These are phyloP conservation scores for Stachybotrys chlorohalonatus DNA, from an alignment of 2,329 filamentous ascomycete genomes.

Conservation along the genomic window DNA sequence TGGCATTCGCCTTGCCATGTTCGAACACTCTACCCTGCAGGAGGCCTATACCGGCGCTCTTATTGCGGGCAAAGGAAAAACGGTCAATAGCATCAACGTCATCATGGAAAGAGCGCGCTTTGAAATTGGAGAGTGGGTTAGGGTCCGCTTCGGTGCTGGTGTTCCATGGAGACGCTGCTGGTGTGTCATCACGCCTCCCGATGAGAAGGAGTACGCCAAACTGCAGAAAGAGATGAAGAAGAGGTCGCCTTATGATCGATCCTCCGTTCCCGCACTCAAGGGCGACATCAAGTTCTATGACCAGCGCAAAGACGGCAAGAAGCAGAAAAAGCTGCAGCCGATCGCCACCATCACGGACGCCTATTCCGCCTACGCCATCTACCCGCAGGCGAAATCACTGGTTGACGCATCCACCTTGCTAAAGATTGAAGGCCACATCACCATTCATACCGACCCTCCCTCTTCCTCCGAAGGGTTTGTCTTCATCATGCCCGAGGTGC, in stretches of 20 bases:
- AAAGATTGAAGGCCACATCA: conserved; percentile 87
- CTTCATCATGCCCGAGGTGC: conserved; percentile 93
- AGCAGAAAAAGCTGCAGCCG: conserved; percentile 82
- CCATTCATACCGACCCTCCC: conserved; percentile 71
- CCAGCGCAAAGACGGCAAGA: conserved; percentile 61
- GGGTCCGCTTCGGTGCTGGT: conserved; percentile 89
- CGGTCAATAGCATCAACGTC: conserved; percentile 77
- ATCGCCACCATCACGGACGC: conserved; percentile 89
- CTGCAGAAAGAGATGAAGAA: conserved; percentile 75
- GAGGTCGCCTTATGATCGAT: conserved; percentile 73
- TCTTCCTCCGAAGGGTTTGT: conserved; percentile 85
- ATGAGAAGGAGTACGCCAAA: conserved; percentile 85
- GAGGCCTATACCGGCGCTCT: conserved; percentile 95
- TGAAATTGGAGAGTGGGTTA: conserved; percentile 83
- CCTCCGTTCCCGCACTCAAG: conserved; percentile 57
- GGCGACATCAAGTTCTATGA: conserved; percentile 96
- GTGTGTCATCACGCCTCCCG: conserved; percentile 87
- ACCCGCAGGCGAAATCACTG: conserved; percentile 86
- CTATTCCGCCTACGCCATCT: conserved; percentile 89
- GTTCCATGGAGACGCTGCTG: conserved; percentile 95
- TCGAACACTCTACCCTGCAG: conserved; percentile 83
- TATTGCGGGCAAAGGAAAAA: conserved; percentile 88
- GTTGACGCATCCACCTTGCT: conserved; percentile 92
- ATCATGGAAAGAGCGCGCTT: conserved; percentile 77
- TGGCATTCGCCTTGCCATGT: conserved; percentile 87